Percentiles rank a stretch among this genome's conserved stretches.
phyloP scores from a whole-genome alignment of 805 yeast genomes.

The Ascoidea rubescens region DNA sequence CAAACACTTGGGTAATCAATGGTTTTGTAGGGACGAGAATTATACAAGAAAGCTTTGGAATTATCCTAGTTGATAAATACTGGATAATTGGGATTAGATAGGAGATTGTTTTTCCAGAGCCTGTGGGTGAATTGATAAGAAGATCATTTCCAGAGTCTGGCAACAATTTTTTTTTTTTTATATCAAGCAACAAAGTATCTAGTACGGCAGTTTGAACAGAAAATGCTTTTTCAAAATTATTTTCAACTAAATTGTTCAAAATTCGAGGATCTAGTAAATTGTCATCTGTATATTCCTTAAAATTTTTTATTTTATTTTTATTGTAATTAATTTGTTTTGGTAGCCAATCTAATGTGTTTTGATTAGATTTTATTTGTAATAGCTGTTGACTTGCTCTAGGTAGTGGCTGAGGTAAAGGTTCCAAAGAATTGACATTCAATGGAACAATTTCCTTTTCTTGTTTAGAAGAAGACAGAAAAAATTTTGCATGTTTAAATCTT shows the following conservation, averaged over 20 bases:
- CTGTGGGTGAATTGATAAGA: conserved; percentile 87
- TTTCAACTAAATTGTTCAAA: conserved; percentile 29
- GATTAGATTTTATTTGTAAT: too few species aligned
- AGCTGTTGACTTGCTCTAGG: too few species aligned
- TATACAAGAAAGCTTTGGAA: conserved; percentile 63
- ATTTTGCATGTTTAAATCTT: too few species aligned
- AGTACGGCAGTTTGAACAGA: conserved; percentile 65
- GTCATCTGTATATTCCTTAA: not conserved
- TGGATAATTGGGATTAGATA: conserved; percentile 77
- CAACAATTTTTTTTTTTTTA: conserved; percentile 21
- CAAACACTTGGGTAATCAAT: conserved; percentile 66
- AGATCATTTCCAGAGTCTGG: conserved; percentile 47
- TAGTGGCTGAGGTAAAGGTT: too few species aligned
- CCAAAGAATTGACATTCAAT: too few species aligned
- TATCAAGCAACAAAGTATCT: conserved; percentile 33
- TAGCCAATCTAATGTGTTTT: too few species aligned
- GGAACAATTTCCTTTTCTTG: too few species aligned
- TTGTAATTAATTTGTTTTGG: too few species aligned
- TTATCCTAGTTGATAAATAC: conserved; percentile 42
- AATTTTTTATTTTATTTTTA: too few species aligned
- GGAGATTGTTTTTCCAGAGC: conserved; percentile 91
- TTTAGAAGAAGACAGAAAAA: too few species aligned
- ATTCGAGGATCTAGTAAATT: conserved; percentile 24
- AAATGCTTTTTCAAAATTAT: conserved; percentile 45
- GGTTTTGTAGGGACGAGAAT: conserved; percentile 86